phyloP scores from a whole-genome alignment of 2,329 filamentous ascomycete species.

The Coniella vitis region DNA sequence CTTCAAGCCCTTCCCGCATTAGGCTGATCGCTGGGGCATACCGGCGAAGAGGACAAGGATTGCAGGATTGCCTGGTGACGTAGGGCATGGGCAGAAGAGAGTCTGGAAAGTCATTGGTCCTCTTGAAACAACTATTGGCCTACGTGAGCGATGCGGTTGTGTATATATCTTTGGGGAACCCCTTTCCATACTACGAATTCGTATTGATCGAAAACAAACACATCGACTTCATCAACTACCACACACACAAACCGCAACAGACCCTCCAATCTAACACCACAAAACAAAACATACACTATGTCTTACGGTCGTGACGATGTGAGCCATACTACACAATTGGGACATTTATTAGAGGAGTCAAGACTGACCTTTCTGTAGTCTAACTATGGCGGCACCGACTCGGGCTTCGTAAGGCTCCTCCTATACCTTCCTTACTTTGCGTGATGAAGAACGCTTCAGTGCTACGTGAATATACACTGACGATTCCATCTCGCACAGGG shows the following conservation, averaged over 20 bases:
- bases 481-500: conserved; percentile 16
- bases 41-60: too few species aligned
- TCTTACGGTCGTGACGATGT: conserved; percentile 39
- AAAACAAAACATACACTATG: conserved; percentile 30
- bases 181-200: too few species aligned
- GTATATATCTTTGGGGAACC: too few species aligned
- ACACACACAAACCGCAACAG: neutral
- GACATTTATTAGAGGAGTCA: conserved; percentile 2
- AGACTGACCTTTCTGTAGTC: conserved; percentile 19
- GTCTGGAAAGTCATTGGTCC: too few species aligned
- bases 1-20: neutral
- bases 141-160: too few species aligned
- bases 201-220: too few species aligned
- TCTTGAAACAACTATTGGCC: too few species aligned
- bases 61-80: neutral
- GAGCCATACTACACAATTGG: neutral
- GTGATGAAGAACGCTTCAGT: too few species aligned
- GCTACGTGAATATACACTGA: too few species aligned
- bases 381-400: conserved; percentile 22
- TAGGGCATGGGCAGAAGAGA: neutral
- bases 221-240: too few species aligned
- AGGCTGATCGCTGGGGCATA: too few species aligned
- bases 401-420: conserved; percentile 7
- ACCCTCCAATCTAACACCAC: neutral
- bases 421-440: neutral